Evolutionary conservation across 208 protist species (phyloP), one percentile per base, ranked within the genome.

Genomic region (Crithidia brevicula): DNA sequence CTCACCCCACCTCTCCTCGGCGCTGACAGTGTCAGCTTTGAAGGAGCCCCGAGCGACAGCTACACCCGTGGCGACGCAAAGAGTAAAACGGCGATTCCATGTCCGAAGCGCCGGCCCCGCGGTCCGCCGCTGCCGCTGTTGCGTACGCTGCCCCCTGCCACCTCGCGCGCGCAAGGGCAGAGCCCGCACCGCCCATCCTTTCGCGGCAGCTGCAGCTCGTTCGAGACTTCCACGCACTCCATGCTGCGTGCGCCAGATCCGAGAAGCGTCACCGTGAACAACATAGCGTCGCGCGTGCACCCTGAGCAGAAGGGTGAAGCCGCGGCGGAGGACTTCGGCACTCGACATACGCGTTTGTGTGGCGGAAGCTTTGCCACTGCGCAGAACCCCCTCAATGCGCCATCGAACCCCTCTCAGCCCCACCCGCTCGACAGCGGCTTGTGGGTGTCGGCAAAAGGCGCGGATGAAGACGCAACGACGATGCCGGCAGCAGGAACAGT

Each of bases 91-190:
- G 75, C 54, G n/a, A 53, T 70, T 16, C 58, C 69, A 28, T 76
- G 62, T 13, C 69, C 70, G 33, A 72, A 62, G 31, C 75, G 75
- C 30, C 75, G 75, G 16, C 75, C 59, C n/a, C 58, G 62, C 33
- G 75, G 75, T 9, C 63, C 75, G 9, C 75, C 75, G 36, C 61
- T 81, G 40, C 68, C 75, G 50, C 65, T 81, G 49, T 63, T 81
- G 63, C 75, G 75, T 40, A 69, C 49, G 40, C 45, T 72, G 33
- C 30, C 33, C 5, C 45, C 59, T 1, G 46, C 53, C 59, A 45
- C 53, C 38, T 18, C 40, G 7, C 53, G 36, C 67, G 34, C 47
- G 7, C n/a, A n/a, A 36, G 13, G 11, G 43, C 22, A 33, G 45
- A 45, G 20, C 47, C 15, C 30, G 58, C 20, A 40, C 56, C 31